phyloP scores from a whole-genome alignment of 139 green algal genomes.

The Coelastrella sp. region DNA sequence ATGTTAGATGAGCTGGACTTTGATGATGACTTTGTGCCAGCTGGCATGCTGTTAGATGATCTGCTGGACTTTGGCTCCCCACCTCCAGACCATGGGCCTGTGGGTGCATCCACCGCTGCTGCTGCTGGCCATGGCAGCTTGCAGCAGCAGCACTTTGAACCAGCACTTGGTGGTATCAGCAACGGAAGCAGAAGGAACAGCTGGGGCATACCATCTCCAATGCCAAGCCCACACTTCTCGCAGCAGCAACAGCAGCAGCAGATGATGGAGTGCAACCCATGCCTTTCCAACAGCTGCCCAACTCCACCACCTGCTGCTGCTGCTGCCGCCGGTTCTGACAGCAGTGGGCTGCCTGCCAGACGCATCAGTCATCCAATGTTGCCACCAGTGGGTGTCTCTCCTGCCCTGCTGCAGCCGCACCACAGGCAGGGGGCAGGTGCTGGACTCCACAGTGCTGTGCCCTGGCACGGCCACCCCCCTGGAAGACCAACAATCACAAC shows the following conservation, averaged over 20 bases:
- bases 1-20: constrained; percentile 29
- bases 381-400: neutral
- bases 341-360: neutral
- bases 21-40: neutral
- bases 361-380: neutral
- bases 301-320: neutral
- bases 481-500: constrained; percentile 30
- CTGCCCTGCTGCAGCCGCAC: neutral
- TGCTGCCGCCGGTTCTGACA: neutral
- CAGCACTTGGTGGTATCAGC: neutral
- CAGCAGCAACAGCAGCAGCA: constrained; percentile 36
- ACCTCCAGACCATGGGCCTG: neutral
- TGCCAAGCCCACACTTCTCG: neutral
- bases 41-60: constrained; percentile 23
- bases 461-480: neutral
- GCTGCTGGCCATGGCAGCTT: neutral
- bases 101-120: neutral
- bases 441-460: neutral
- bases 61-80: constrained; percentile 30
- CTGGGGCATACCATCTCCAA: neutral
- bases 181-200: neutral
- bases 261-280: neutral
- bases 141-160: neutral
- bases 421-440: neutral
- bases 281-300: neutral